Base-by-base conservation (phyloP, 148 eudicot genomes). In the Spergularia marina region DNA sequence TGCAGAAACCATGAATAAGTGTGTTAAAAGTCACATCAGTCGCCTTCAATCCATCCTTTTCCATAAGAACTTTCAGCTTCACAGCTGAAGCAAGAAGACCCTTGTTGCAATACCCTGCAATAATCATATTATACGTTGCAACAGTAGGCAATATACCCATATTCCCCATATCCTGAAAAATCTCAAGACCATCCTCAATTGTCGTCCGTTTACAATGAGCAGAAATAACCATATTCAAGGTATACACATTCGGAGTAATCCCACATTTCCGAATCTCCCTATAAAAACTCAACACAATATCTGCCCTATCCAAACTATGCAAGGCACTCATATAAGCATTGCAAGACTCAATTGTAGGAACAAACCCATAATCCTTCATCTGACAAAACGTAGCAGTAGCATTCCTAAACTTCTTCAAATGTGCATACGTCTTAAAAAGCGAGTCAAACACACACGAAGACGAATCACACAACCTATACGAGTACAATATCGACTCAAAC, bases 351-450 rank as follows among this genome's bases (percentile, higher is more conserved):
- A 92, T 62, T 3, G 89, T 87, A 4, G 97, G 97, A 18, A 85
- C 40, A 85, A 92, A 90, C 60, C 95, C 91, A 56, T 90, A 88
- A 52, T 88, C 92, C 80, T 78, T 90, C 94, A 92, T 90, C 13
- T 52, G 76, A 21, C 67, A 72, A 81, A 82, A 92, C 5, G 81
- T 82, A 68, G 80, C 77, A 0, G 83, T 80, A 34, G 91, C 92
- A 82, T 82, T 73, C 82, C 95, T 87, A 74, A 91, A 77, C 82
- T 86, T 89, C 82, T 79, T 86, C 87, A 89, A 25, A 60, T 82
- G 90, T 0, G 97, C 95, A 73, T 79, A 81, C 17, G 89, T 85
- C 77, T 86, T 90, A 76, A 92, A 92, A 70, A 92, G 79, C 18
- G 79, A 58, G 71, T 92, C 95, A 63, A 93, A 93, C 9, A 89